Base-by-base conservation (phyloP, 73 alveolate species). In the Symbiodinium pilosum region DNA sequence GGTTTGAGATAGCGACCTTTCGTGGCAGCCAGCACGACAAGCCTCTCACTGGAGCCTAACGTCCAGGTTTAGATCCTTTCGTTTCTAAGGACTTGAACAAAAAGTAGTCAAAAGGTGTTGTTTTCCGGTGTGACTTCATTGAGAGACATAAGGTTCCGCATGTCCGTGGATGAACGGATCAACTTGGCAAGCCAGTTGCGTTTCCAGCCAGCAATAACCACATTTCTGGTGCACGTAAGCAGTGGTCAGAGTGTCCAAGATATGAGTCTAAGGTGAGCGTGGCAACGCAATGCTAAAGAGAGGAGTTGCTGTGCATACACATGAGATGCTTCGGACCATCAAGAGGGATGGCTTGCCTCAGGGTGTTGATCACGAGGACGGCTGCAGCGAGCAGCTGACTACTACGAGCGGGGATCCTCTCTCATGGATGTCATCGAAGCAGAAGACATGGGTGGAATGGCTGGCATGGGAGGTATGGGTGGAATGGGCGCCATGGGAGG, bases 391-490 rank as follows among this genome's bases (percentile, higher is more conserved):
- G 97, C 97, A 0, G 84, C 89, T 38, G 97, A 91, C 88, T 71
- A 91, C 88, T 91, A 91, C 88, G 97, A 91, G 68, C 52, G 97
- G 38, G 97, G 97, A 43, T 91, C 97, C 39, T n/a, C 89, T 16
- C 47, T 91, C 41, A 91, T 91, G 97, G 97, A 91, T 71, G 97
- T 91, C 59, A 91, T 91, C 40, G 97, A 91, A 69, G 97, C 97
- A 7, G 97, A 91, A 34, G 97, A 91, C 77, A 42, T 91, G 83
- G 97, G 97, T 41, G 39, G 77, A 52, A 85, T 86, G 81, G 97
- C 89, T 34, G 77, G 77, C 1, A 64, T 64, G 77, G 77, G 41
- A 7, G 81, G 81, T 9, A 64, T 64, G 81, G 81, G 39, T 3
- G 81, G 81, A 7, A 64, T 64, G 81, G 81, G 39, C 38, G 81